Base-by-base conservation (phyloP, 495 filamentous ascomycete species). In the Astrocystis sublimbata region DNA sequence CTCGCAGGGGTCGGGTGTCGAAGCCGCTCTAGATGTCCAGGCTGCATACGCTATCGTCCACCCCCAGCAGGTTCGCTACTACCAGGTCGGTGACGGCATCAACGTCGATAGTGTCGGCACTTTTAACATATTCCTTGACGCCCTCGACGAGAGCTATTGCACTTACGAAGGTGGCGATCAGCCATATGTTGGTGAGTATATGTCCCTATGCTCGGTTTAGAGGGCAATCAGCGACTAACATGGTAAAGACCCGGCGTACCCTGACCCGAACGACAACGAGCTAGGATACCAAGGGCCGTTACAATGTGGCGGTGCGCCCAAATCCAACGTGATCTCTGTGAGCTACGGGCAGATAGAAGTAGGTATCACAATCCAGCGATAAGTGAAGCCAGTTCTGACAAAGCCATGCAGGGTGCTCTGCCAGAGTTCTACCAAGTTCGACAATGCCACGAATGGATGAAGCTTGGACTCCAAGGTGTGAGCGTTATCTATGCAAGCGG, bases 401-500 rank as follows among this genome's bases (percentile, higher is more conserved):
- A 24, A 13, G 19, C 0, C 24, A 10, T 38, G 8, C 17, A 64
- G 62, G 62, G 47, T 9, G 57, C 55, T 28, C 38, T 53, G 17
- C 10, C 78, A 76, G 33, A 71, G 83, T 3, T 83, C 84, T 12
- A 72, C 78, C 36, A 69, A 69, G 40, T 88, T 38, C 84, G 83
- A 51, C 81, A 86, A 66, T 85, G 85, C 71, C 72, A 76, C 52
- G 82, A 86, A 68, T 86, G 71, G 47, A 83, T 83, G 43, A 82
- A 88, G 67, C 81, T 92, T 4, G 89, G 88, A 33, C 81, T 83
- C 33, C 86, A 89, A 13, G 90, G 90, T 46, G 85, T 91, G 10
- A 86, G 87, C 13, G 78, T 93, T 0, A 73, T 94, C 55, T 87
- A 86, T 70, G 85, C 88, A 1, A 86, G 85, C 5, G 90, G 91